These are phyloP conservation scores for Lasiosphaeria miniovina DNA, from an alignment of 495 filamentous ascomycete species.

Conservation along the genomic window DNA sequence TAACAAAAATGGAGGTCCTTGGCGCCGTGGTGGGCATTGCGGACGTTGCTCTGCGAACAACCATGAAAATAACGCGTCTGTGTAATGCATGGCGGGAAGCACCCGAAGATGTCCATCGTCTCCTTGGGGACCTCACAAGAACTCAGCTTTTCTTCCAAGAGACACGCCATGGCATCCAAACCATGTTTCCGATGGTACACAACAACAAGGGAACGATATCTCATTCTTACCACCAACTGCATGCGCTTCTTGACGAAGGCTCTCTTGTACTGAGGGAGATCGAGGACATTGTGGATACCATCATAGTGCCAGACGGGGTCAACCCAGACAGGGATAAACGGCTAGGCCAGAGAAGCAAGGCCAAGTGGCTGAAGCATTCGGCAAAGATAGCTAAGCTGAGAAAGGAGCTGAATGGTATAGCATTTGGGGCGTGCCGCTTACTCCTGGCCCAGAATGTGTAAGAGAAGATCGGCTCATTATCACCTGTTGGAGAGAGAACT, in stretches of 20 bases:
- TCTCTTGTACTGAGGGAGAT: neutral
- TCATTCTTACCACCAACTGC: neutral
- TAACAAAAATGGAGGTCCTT: slow-evolving; percentile 1
- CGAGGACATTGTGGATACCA: neutral
- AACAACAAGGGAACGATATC: neutral
- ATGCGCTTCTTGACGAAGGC: neutral
- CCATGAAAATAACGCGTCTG: neutral
- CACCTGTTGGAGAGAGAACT: neutral
- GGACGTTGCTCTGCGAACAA: neutral
- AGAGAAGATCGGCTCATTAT: neutral
- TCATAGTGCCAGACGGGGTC: neutral
- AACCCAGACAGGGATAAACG: neutral
- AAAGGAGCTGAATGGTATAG: neutral
- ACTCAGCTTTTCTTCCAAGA: slow-evolving; percentile 3
- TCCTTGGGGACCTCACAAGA: neutral
- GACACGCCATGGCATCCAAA: neutral
- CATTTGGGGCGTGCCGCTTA: neutral
- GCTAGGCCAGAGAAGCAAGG: neutral
- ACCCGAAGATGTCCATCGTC: neutral
- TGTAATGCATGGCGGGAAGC: neutral
- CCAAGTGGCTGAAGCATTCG: neutral
- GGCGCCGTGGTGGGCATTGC: neutral
- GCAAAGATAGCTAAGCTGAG: neutral
- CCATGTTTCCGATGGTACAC: neutral
- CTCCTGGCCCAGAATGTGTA: slow-evolving; percentile 6